Conservation (phyloP, 192 early-diverging fungal genomes). For the Umbelopsis sp. region DNA sequence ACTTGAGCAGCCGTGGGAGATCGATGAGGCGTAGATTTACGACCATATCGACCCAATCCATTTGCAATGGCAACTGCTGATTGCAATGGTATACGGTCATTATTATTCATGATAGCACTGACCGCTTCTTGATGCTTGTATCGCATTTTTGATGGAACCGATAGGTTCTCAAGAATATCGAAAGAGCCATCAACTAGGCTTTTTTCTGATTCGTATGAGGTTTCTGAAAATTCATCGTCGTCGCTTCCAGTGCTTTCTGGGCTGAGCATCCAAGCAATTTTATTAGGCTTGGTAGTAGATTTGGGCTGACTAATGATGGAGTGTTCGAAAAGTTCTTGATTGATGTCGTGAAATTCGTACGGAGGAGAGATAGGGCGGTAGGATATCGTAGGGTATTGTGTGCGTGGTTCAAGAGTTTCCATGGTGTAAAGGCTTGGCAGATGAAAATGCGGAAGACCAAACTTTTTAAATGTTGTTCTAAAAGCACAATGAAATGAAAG, state of each 20-base stretch:
- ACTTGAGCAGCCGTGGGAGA: not conserved
- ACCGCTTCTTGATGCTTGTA: constrained; percentile 4
- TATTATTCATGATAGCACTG: not conserved
- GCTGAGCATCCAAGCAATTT: constrained; percentile 3
- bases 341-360: constrained; percentile 4
- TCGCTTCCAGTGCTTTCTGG: not conserved
- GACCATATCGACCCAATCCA: not conserved
- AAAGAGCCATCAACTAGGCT: not conserved
- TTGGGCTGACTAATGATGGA: not conserved
- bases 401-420: constrained; percentile 4
- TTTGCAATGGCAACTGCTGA: constrained; percentile 9
- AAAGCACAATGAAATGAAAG: not conserved
- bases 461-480: not conserved
- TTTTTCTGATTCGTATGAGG: constrained; percentile 8
- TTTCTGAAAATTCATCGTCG: constrained; percentile 14
- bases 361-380: not conserved
- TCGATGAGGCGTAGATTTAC: not conserved
- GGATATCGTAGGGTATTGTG: not conserved
- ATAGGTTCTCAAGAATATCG: not conserved
- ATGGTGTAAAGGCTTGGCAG: constrained; percentile 10
- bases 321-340: not conserved
- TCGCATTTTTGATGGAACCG: constrained; percentile 1
- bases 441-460: not conserved
- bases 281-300: not conserved
- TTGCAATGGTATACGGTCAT: not conserved